Conservation (phyloP, 2,329 filamentous ascomycete species). For the Colletotrichum chlorophyti region DNA sequence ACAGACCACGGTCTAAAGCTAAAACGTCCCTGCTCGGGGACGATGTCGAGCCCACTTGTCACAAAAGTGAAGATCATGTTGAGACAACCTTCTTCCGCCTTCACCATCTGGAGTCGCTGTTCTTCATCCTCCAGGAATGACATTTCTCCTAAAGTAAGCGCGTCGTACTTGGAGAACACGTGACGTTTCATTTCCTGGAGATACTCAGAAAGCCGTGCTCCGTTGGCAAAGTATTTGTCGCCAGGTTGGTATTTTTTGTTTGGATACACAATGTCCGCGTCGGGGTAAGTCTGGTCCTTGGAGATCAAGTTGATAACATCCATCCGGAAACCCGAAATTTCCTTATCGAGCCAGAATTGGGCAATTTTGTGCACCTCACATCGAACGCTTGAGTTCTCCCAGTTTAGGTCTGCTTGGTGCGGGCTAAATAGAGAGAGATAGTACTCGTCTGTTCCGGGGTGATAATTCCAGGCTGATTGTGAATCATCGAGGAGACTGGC, state of each 20-base stretch:
- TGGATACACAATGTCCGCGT: constrained; percentile 48
- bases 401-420: constrained; percentile 73
- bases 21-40: too few species aligned
- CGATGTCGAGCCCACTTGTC: constrained; percentile 36
- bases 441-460: constrained; percentile 38
- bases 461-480: constrained; percentile 44
- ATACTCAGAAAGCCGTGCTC: constrained; percentile 61
- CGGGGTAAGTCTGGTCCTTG: constrained; percentile 56
- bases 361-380: constrained; percentile 66
- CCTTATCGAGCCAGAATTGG: constrained; percentile 70
- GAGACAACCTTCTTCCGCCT: constrained; percentile 44
- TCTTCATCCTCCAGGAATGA: constrained; percentile 52
- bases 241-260: constrained; percentile 43
- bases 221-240: constrained; percentile 55
- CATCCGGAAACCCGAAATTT: constrained; percentile 64
- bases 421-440: constrained; percentile 67
- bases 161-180: constrained; percentile 55
- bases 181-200: constrained; percentile 55
- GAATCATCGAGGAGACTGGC: constrained; percentile 45
- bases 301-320: constrained; percentile 65
- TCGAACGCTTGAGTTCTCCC: constrained; percentile 65
- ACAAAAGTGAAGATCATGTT: constrained; percentile 38
- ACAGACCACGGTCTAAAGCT: too few species aligned
- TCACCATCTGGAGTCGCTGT: constrained; percentile 55
- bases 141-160: constrained; percentile 64